Evolutionary conservation across 2,329 filamentous ascomycete species (phyloP).

Genomic region (Fusarium phyllophilum): DNA sequence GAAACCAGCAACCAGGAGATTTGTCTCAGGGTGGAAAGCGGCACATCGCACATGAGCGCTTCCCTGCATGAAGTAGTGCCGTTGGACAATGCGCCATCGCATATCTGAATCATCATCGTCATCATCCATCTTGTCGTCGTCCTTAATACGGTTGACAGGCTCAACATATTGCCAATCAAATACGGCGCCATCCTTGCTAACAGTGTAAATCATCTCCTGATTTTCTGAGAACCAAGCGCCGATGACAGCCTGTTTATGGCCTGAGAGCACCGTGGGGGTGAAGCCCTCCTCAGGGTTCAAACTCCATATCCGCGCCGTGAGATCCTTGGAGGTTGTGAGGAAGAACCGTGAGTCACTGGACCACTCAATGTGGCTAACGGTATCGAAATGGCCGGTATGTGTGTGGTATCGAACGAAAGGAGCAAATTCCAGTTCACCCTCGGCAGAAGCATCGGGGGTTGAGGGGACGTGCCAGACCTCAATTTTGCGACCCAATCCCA

Average conservation of each 20-base stretch:
- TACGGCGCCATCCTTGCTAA: slow-evolving; percentile 96
- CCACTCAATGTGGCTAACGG: slow-evolving; percentile 89
- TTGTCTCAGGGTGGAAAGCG: slow-evolving; percentile 86
- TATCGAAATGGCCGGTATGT: slow-evolving; percentile 89
- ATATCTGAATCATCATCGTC: slow-evolving; percentile 72
- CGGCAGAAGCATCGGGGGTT: slow-evolving; percentile 80
- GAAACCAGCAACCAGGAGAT: slow-evolving; percentile 95
- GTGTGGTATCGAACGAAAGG: slow-evolving; percentile 91
- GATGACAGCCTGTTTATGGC: slow-evolving; percentile 88
- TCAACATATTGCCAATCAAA: slow-evolving; percentile 91
- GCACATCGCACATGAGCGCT: slow-evolving; percentile 88
- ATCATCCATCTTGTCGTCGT: slow-evolving; percentile 69
- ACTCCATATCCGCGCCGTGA: slow-evolving; percentile 96
- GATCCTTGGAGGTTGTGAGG: slow-evolving; percentile 88
- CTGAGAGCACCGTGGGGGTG: slow-evolving; percentile 86
- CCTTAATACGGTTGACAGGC: slow-evolving; percentile 64
- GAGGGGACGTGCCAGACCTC: slow-evolving; percentile 97
- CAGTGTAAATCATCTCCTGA: slow-evolving; percentile 94
- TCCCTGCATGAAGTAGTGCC: slow-evolving; percentile 94
- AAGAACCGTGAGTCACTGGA: slow-evolving; percentile 97
- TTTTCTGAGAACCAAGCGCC: slow-evolving; percentile 97
- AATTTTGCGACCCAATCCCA: slow-evolving; percentile 84
- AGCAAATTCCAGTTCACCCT: slow-evolving; percentile 91
- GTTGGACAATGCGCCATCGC: slow-evolving; percentile 90
- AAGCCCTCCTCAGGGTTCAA: slow-evolving; percentile 88